Evolutionary conservation across 2,329 filamentous ascomycete species (phyloP), one percentile per base, ranked within the genome.

Genomic region (Fusarium subtropicale): DNA sequence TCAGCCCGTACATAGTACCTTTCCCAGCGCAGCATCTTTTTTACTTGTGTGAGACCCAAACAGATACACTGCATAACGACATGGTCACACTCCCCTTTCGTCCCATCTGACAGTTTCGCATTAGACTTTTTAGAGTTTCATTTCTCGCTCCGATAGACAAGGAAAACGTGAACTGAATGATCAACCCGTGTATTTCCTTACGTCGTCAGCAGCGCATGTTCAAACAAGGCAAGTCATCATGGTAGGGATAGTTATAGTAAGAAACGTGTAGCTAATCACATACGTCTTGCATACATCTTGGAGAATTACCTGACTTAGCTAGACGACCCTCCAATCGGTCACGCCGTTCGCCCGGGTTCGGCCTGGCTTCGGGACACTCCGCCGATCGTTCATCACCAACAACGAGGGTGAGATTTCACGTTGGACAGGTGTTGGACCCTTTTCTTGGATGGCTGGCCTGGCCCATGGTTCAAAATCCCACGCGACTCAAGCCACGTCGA

Each of bases 301-400:
- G 50, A 57, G 50, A 57, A 48, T 22, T 22, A 22, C 20, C 20
- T 22, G 20, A 22, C 20, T 22, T 22, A 22, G 20, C 20, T 22
- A 22, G 20, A 22, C 20, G 20, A 22, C 48, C 39, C 42, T 50
- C 44, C 59, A 73, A 71, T 71, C 71, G 71, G 71, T 55, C 60
- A 69, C 56, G 69, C 71, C 71, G 71, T 59, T 60, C 51, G 59
- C 38, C 59, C 63, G 56, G 66, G 42, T 45, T 69, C 66, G 44
- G 44, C 18, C 4, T 52, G 44, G 44, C 18, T 5, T 52, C 48
- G 67, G 67, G 53, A 61, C 59, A 71, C 54, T 42, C 67, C 67
- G 63, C 64, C 51, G 67, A 71, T 71, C 67, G 59, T 47, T 70
- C 55, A 68, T 68, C 48, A 68, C 57, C 67, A 28, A 11, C 10